Evolutionary conservation across 2,329 filamentous ascomycete genomes (phyloP).

Genomic region (Verticillium albo-atrum): DNA sequence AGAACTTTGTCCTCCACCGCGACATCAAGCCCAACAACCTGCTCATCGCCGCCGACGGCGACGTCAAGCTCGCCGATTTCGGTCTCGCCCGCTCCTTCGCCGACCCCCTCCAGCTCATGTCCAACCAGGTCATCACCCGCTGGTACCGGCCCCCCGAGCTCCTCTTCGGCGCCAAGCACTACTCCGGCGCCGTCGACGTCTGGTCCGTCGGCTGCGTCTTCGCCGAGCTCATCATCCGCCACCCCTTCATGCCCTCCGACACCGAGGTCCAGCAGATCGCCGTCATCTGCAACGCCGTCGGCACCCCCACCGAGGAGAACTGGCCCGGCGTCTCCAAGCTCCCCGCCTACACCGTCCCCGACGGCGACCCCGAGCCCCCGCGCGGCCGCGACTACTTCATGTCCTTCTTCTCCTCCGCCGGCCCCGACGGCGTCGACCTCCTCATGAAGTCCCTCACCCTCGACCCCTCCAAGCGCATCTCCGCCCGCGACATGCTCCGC

Average conservation of each 20-base stretch:
- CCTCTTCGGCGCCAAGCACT: constrained; percentile 84
- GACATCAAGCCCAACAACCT: constrained; percentile 99
- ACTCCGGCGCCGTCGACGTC: constrained; percentile 85
- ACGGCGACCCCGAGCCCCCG: constrained; percentile 49
- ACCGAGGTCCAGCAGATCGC: constrained; percentile 83
- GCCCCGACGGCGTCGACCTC: constrained; percentile 78
- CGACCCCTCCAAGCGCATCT: constrained; percentile 81
- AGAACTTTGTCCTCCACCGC: constrained; percentile 88
- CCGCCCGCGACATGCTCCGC: constrained; percentile 69
- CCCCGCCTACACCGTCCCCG: constrained; percentile 72
- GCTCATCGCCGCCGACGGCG: constrained; percentile 86
- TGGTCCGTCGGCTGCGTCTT: constrained; percentile 94
- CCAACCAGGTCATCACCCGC: constrained; percentile 87
- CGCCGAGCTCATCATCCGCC: constrained; percentile 79
- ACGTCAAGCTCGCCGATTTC: constrained; percentile 96
- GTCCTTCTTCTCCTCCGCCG: constrained; percentile 73
- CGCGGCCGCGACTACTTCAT: constrained; percentile 69
- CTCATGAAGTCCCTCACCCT: constrained; percentile 80
- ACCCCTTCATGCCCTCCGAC: constrained; percentile 78
- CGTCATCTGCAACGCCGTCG: constrained; percentile 79
- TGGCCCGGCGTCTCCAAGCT: constrained; percentile 89
- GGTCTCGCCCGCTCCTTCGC: constrained; percentile 87
- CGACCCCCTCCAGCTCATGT: constrained; percentile 87
- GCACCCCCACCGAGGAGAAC: constrained; percentile 87
- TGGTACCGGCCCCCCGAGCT: constrained; percentile 97